Conservation (phyloP, 2,329 filamentous ascomycete genomes). For the Bipolaris zeicola region DNA sequence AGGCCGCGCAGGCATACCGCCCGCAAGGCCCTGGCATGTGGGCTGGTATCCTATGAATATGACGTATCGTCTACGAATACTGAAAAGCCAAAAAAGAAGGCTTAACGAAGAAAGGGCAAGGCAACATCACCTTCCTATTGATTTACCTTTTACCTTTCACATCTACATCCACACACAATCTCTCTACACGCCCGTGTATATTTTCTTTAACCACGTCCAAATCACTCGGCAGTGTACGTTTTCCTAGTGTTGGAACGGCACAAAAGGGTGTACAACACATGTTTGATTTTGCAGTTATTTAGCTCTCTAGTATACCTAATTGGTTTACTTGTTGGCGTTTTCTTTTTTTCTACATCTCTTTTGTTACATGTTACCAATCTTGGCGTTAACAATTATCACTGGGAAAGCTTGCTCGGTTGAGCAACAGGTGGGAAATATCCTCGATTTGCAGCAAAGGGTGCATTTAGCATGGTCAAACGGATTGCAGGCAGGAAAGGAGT, state of each 20-base stretch:
- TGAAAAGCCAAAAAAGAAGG: constrained; percentile 28
- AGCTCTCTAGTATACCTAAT: constrained; percentile 18
- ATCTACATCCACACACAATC: constrained; percentile 9
- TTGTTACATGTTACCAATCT: constrained; percentile 3
- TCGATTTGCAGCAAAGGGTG: constrained; percentile 11
- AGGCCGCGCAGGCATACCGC: constrained; percentile 60
- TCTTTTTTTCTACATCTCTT: constrained; percentile 5
- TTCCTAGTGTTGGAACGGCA: constrained; percentile 6
- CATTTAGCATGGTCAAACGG: constrained; percentile 17
- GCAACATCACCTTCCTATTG: constrained; percentile 10
- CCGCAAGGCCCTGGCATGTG: constrained; percentile 68
- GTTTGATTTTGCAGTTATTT: constrained; percentile 15
- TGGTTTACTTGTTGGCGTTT: constrained; percentile 18
- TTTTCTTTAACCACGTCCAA: constrained; percentile 20
- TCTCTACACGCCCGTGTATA: constrained; percentile 28
- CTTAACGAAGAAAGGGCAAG: constrained; percentile 25
- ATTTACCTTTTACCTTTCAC: constrained; percentile 4
- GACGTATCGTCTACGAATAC: constrained; percentile 9
- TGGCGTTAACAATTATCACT: constrained; percentile 12
- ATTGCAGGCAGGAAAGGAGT: constrained; percentile 1
- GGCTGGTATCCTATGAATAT: constrained; percentile 61
- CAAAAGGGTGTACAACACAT: constrained; percentile 10
- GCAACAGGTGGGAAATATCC: constrained; percentile 15
- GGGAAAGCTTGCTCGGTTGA: constrained; percentile 6
- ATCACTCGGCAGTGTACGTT: constrained; percentile 17